These are phyloP conservation scores for Kernera saxatilis DNA, from an alignment of 345 rosid genomes.

Conservation along the genomic window DNA sequence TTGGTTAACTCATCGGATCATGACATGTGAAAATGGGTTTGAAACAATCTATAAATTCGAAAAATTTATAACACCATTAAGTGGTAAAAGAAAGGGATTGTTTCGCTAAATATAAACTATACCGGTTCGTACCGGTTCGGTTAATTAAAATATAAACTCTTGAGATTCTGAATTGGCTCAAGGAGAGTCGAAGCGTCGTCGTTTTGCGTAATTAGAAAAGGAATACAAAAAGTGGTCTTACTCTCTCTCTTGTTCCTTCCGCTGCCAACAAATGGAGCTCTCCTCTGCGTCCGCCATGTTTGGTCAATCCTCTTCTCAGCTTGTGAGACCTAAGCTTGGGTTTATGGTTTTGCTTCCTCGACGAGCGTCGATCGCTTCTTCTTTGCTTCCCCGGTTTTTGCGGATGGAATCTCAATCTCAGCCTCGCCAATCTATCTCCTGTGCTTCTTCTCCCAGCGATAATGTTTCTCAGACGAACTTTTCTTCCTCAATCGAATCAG, in stretches of 20 bases:
- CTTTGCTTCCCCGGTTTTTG: slow-evolving; percentile 1
- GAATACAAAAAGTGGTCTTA: neutral
- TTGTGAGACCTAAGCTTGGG: slow-evolving; percentile 5
- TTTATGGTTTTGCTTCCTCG: neutral
- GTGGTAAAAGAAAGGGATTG: too few relatives aligned
- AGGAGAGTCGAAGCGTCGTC: slow-evolving; percentile 9
- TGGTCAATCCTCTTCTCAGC: slow-evolving; percentile 16
- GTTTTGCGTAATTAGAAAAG: too few relatives aligned
- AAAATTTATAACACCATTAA: too few relatives aligned
- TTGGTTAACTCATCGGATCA: too few relatives aligned
- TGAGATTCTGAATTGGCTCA: neutral
- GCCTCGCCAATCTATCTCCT: slow-evolving; percentile 10
- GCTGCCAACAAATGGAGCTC: slow-evolving; percentile 20
- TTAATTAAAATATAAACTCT: neutral
- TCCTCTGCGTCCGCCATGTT: slow-evolving; percentile 18
- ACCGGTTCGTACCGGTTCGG: slow-evolving; percentile 4
- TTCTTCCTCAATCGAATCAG: neutral
- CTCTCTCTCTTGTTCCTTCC: neutral
- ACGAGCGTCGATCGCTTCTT: neutral
- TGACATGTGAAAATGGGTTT: too few relatives aligned
- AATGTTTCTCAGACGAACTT: neutral
- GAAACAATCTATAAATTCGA: too few relatives aligned
- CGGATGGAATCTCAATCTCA: slow-evolving; percentile 23
- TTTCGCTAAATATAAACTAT: too few relatives aligned
- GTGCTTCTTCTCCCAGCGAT: slow-evolving; percentile 1